Evolutionary conservation across 345 rosid species (phyloP), one percentile per base, ranked within the genome.

Genomic region (Euphorbia peplus): DNA sequence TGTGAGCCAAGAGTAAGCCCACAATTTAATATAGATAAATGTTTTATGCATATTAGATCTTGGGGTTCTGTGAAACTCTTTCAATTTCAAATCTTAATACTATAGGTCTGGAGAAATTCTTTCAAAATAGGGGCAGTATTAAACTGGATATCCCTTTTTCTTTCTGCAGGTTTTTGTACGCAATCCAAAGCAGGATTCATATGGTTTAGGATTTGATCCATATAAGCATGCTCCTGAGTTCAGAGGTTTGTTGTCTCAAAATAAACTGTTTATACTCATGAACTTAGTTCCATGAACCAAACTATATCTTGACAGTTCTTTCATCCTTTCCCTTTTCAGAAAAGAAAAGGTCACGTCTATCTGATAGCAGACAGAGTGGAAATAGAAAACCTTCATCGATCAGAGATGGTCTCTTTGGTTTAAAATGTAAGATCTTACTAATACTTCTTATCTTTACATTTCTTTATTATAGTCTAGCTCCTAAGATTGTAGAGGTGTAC

Each of bases 141-240:
- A 59, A 54, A 56, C 11, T 37, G 55, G 15, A 39, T 28, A 11
- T 28, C 53, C 30, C 41, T 50, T 71, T 73, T 64, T 10, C 63
- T 14, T 71, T 63, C 67, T 79, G 68, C 81, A 95, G 99, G 84
- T 83, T 55, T 86, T 70, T 71, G 87, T 87, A 62, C 88, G 84
- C 66, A 78, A 87, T 71, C 99, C 99, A n/a, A 95, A 95, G 84
- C 89, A 90, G 76, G 93, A 95, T 75, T 69, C 84, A 65, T 83
- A 90, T 80, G 99, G 99, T 71, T 75, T 95, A 75, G 99, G 97
- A 29, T 91, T 71, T 78, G 96, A 91, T 86, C 99, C 98, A 67
- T 95, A 81, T 69, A 87, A 87, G 84, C 83, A 90, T 82, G 99
- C 99, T 83, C 99, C 98, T 53, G 99, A 95, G 76, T 91, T 95